Conservation (phyloP, 2,329 filamentous ascomycete species). For the Cercospora janseana region DNA sequence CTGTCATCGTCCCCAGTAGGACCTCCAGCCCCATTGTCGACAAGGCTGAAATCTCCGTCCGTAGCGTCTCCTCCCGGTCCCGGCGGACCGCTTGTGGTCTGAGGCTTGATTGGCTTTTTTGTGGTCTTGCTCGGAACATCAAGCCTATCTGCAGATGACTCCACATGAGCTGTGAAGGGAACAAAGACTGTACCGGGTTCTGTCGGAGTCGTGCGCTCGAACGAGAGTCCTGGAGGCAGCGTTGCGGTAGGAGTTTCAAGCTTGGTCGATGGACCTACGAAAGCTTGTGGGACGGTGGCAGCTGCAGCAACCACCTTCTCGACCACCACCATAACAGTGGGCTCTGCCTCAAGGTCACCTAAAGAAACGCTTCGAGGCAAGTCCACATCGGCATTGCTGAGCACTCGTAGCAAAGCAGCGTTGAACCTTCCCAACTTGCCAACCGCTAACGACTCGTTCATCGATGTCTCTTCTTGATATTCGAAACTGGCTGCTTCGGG, state of each 20-base stretch:
- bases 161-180: conserved; percentile 28
- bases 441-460: conserved; percentile 31
- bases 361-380: conserved; percentile 22
- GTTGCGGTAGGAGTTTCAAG: conserved; percentile 30
- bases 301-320: conserved; percentile 39
- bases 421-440: conserved; percentile 31
- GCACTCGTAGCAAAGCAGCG: conserved; percentile 37
- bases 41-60: neutral
- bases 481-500: conserved; percentile 39
- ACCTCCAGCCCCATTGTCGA: neutral
- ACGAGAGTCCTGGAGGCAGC: conserved; percentile 25
- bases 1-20: neutral
- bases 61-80: too few species aligned
- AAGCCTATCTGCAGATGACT: conserved; percentile 26
- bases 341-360: conserved; percentile 41
- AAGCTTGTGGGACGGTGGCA: conserved; percentile 19
- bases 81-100: neutral
- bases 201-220: conserved; percentile 19
- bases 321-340: conserved; percentile 46
- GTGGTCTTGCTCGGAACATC: conserved; percentile 23
- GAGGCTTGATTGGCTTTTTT: conserved; percentile 2
- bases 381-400: conserved; percentile 17
- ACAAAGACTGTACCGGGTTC: conserved; percentile 21
- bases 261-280: conserved; percentile 11
- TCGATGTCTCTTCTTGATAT: conserved; percentile 34